Conservation (phyloP, 2,329 filamentous ascomycete species). For the Fusarium pseudonygamai region DNA sequence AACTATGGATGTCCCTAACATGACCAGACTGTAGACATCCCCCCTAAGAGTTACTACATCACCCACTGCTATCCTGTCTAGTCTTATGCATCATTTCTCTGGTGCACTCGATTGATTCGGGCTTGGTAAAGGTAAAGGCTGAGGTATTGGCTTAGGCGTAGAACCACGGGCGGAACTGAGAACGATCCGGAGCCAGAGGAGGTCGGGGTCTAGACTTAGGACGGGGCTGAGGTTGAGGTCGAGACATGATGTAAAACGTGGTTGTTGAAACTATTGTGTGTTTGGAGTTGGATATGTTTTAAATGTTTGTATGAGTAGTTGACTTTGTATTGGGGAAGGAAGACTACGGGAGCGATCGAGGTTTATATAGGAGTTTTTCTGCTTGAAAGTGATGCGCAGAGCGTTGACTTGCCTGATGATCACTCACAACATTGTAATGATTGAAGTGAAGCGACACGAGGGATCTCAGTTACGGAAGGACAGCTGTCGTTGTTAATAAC, state of each 20-base stretch:
- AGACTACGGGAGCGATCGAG: accelerated
- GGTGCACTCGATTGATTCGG: accelerated
- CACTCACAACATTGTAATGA: accelerated
- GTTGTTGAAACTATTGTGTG: accelerated
- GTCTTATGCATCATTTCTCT: accelerated
- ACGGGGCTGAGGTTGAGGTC: background rate
- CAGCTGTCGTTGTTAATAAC: background rate
- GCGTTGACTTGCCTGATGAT: background rate
- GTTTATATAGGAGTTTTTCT: background rate
- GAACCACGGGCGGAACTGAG: no score
- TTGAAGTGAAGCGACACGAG: no score
- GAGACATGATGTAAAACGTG: background rate
- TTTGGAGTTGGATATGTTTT: accelerated
- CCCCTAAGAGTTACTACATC: accelerated
- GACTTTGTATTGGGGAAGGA: no score
- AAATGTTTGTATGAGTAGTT: accelerated
- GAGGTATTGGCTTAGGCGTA: no score
- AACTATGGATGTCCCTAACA: background rate
- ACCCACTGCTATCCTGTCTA: accelerated
- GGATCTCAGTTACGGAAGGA: accelerated
- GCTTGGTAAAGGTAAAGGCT: no score
- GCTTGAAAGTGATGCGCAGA: no score
- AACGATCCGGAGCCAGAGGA: background rate
- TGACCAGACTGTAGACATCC: accelerated
- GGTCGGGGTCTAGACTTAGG: background rate